phyloP scores from a whole-genome alignment of 495 filamentous ascomycete species.

The Evansstolkia leycettana region DNA sequence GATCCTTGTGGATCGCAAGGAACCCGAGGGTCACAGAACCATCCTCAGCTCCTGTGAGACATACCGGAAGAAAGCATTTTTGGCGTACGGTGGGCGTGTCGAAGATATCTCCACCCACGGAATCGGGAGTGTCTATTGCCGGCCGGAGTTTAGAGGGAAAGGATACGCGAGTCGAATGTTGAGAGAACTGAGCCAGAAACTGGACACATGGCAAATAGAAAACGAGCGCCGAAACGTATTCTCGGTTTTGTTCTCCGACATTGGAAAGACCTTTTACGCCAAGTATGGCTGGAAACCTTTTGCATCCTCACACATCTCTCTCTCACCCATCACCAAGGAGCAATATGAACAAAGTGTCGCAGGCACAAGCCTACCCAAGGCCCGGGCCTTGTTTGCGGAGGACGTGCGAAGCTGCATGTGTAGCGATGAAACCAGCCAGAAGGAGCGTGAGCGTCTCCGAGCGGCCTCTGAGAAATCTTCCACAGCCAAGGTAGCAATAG shows the following conservation, averaged over 20 bases:
- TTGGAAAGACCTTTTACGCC: conserved; percentile 87
- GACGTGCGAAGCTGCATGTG: conserved; percentile 25
- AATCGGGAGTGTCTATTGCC: conserved; percentile 78
- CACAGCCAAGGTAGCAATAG: conserved; percentile 44
- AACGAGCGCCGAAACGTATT: conserved; percentile 35
- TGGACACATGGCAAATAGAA: conserved; percentile 41
- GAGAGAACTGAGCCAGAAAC: conserved; percentile 36
- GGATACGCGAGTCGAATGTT: conserved; percentile 73
- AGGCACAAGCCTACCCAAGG: conserved; percentile 5
- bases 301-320: conserved; percentile 54
- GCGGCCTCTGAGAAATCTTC: conserved; percentile 18
- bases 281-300: conserved; percentile 70
- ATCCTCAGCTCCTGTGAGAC: conserved; percentile 77
- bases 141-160: conserved; percentile 53
- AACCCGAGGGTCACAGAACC: conserved; percentile 36
- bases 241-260: conserved; percentile 82
- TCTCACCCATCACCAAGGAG: conserved; percentile 32
- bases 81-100: conserved; percentile 36
- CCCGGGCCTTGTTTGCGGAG: conserved; percentile 13
- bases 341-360: conserved; percentile 7
- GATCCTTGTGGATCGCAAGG: conserved; percentile 58
- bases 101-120: conserved; percentile 63
- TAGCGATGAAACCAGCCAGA: conserved; percentile 17
- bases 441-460: conserved; percentile 21
- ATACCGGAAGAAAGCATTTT: conserved; percentile 60